Base-by-base conservation (phyloP, 2,329 filamentous ascomycete species). In the Aspergillus aculeatinus region DNA sequence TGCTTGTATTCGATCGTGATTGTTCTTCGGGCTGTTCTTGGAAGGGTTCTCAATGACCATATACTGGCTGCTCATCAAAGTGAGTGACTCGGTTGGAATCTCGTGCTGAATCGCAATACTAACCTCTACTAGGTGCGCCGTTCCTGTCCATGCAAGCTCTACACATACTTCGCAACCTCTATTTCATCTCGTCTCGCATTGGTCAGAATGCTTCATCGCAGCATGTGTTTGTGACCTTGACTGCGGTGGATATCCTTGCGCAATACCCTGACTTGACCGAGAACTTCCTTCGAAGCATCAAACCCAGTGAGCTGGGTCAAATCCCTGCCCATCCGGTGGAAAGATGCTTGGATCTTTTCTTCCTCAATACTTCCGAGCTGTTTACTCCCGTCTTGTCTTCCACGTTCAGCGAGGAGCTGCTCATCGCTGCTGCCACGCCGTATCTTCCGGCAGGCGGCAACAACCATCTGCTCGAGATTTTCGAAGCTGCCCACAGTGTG, bases 401-500 rank as follows among this genome's bases (percentile, higher is more conserved):
- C 0, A 77, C 82, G 3, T 83, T 85, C 2, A 91, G 87, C 68
- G 90, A 96, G 67, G 81, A 85, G 2, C 80, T 96, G 2, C 84
- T 96, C 16, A 80, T 96, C 55, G 83, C 87, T 35, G 88, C 91
- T 1, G 89, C 92, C 6, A 84, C 86, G 5, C 84, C 89, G 0
- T 95, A 96, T 71, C 85, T 97, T 3, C 80, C 82, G 48, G 78
- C 83, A n/a, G 83, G 82, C 27, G 81, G 81, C 19, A 83, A 86
- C 63, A 77, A 79, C 23, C 77, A 83, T 50, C 80, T 90, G 10
- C 76, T 88, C 2, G 83, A 87, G 47, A 86, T 96, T n/a, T 96
- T 96, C 68, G 93, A 97, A 75, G 87, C 93, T 1, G 91, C 92
- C 0, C 93, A 97, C 76, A 90, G 89, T 65, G 86, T 93, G 48